Evolutionary conservation across 768 basidiomycete genomes (phyloP).

Genomic region (Hygrocybe punicea): DNA sequence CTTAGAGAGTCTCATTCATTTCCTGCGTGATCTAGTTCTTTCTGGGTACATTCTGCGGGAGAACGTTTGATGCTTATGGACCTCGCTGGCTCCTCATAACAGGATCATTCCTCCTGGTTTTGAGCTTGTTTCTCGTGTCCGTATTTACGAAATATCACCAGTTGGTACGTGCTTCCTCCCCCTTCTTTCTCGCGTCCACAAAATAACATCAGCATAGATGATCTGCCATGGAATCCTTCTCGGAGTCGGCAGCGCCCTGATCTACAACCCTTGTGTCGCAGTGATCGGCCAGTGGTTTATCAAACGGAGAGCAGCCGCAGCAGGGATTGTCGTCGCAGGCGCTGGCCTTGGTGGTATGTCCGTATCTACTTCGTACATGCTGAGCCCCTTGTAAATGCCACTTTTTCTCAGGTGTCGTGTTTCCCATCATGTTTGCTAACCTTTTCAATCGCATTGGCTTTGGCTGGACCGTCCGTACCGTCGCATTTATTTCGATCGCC

Average conservation of each 20-base stretch:
- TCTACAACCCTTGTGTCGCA: conserved; percentile 1
- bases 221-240: conserved; percentile 3
- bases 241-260: conserved; percentile 3
- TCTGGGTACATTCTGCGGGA: background rate
- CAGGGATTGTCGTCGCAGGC: background rate
- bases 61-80: conserved; percentile 4
- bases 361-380: background rate
- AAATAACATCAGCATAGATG: background rate
- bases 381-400: background rate
- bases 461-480: conserved; percentile 5
- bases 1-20: too few species aligned
- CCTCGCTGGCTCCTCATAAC: background rate
- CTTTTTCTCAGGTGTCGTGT: background rate
- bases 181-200: background rate
- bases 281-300: conserved; percentile 4
- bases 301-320: background rate
- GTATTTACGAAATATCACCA: background rate
- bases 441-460: conserved; percentile 3
- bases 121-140: background rate
- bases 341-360: background rate
- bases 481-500: conserved; percentile 3
- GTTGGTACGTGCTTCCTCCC: background rate
- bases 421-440: conserved; percentile 1
- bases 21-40: background rate
- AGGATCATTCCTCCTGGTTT: background rate